Base-by-base conservation (phyloP, 1,284 basidiomycete species). In the Meira nashicola region DNA sequence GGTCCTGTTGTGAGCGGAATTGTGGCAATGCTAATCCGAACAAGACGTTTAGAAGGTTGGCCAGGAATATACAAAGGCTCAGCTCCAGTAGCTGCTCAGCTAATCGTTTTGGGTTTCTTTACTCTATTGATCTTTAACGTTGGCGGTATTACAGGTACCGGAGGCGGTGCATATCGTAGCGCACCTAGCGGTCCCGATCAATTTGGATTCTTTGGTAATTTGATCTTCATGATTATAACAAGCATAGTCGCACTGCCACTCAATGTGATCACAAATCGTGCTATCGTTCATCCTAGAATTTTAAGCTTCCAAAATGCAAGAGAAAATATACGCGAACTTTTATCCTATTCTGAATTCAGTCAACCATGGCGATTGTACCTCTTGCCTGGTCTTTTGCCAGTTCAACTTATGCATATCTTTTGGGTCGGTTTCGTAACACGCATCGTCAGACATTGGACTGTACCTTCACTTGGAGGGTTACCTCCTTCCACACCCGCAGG, bases 1-100 rank as follows among this genome's bases (percentile, higher is more conserved):
- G 74, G 76, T 2, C 76, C 76, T n/a, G 69, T 73, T 28, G 70
- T 76, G 38, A 58, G 60, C 5, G 74, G 74, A 48, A 62, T 77
- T 5, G 62, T 68, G 25, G 21, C 64, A 14, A 77, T 77, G 76
- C 60, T 73, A 43, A 17, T 62, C 33, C 59, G 76, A 14, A 74
- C 68, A 8, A 70, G 68, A 40, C 62, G 67, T 1, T 54, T 77
- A 23, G 76, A 77, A 54, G 76, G 76, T 19, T 75, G 74, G 73
- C 49, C 62, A 1, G 76, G 76, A 15, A 62, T 77, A 43, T 77
- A 71, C 61, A 71, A 71, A 56, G 70, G 76, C 14, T 55, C 63
- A 1, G 49, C 53, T 19, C 63, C 63, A 3, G 57, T 54, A 19
- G 54, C 47, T 23, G 15, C 43, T 40, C 63, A 65, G 28, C 52